phyloP scores from a whole-genome alignment of 129 eudicot species.

The Centrapalus pauciflorus region DNA sequence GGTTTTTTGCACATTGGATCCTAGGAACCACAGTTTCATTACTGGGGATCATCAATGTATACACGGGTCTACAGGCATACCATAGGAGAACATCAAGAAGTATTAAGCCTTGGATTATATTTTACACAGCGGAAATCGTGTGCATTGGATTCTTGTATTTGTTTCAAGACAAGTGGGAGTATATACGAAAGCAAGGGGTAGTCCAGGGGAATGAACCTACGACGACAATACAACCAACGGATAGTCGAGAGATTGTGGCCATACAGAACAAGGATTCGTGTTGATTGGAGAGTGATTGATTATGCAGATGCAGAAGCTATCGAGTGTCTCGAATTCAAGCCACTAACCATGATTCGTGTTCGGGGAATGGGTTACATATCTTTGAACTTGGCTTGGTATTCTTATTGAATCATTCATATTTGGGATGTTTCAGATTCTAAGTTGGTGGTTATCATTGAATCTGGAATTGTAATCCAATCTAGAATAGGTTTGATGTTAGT shows the following conservation, averaged over 20 bases:
- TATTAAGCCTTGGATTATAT: slow-evolving; percentile 46
- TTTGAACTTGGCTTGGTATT: not conserved
- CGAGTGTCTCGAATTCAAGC: not conserved
- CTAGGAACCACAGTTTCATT: slow-evolving; percentile 55
- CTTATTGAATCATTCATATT: not conserved
- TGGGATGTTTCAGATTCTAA: not conserved
- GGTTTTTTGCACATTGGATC: slow-evolving; percentile 82
- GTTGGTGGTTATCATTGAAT: not conserved
- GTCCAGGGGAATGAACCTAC: slow-evolving; percentile 37
- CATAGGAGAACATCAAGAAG: slow-evolving; percentile 50
- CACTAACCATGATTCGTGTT: too few species aligned
- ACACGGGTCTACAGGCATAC: slow-evolving; percentile 80
- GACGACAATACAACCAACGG: slow-evolving; percentile 39
- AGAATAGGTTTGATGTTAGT: not conserved
- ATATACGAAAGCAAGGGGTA: slow-evolving; percentile 50
- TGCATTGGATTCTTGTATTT: slow-evolving; percentile 56
- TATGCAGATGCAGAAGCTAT: not conserved
- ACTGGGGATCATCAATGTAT: slow-evolving; percentile 66
- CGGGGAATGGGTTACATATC: too few species aligned
- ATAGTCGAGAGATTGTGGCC: slow-evolving; percentile 39
- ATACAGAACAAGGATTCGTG: slow-evolving; percentile 25
- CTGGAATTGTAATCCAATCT: not conserved
- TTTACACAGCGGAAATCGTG: slow-evolving; percentile 55
- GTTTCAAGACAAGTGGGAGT: slow-evolving; percentile 81
- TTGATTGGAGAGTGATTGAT: not conserved